Evolutionary conservation across 768 basidiomycete genomes (phyloP).

Genomic region (Tulasnella sp.): DNA sequence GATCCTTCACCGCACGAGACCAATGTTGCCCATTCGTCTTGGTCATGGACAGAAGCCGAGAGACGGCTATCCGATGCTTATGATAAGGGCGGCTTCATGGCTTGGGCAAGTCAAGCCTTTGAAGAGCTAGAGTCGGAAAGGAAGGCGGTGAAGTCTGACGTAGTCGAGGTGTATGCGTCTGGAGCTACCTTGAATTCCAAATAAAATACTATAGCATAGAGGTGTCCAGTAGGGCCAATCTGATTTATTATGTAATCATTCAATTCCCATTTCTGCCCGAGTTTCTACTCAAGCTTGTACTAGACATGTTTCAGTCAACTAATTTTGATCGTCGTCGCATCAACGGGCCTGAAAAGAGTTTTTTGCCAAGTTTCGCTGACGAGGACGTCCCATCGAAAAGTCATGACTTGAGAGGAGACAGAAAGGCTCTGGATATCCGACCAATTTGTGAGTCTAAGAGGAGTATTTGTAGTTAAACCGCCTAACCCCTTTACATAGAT

Average conservation of each 20-base stretch:
- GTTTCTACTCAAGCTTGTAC: too few species aligned
- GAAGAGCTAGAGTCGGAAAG: neutral
- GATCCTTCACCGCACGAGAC: neutral
- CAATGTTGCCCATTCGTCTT: neutral
- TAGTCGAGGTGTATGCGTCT: too few species aligned
- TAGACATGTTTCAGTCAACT: neutral
- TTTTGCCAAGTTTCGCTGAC: neutral
- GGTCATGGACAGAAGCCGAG: constrained; percentile 10
- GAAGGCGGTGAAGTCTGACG: too few species aligned
- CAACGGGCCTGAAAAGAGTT: neutral
- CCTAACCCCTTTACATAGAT: constrained; percentile 36
- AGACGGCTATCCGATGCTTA: constrained; percentile 2
- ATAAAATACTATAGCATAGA: too few species aligned
- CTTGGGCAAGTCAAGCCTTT: constrained; percentile 6
- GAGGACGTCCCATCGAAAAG: neutral
- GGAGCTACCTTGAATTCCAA: too few species aligned
- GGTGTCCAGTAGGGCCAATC: too few species aligned
- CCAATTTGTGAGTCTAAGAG: constrained; percentile 16
- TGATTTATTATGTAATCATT: too few species aligned
- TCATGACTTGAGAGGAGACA: constrained; percentile 33
- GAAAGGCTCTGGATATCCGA: neutral
- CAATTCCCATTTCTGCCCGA: too few species aligned
- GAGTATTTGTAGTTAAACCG: neutral
- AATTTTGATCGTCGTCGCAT: neutral
- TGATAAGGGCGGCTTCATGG: constrained; percentile 1